Evolutionary conservation across 352 stramenopile genomes (phyloP).

Genomic region (Globisporangium spinosum): DNA sequence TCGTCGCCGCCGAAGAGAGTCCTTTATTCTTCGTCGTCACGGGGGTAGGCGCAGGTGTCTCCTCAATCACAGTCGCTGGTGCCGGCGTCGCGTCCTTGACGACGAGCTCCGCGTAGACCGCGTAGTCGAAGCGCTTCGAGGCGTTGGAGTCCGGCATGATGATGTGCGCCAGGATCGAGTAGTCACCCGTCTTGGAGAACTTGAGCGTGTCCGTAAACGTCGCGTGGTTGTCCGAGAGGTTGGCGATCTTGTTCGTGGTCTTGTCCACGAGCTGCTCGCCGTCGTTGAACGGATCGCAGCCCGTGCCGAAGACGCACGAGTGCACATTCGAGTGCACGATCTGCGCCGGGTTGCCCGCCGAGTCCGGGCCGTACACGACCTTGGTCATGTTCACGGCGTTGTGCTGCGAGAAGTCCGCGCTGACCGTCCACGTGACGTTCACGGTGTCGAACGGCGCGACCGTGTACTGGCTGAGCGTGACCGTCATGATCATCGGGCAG

Average conservation of each 20-base stretch:
- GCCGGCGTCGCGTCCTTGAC: slow-evolving; percentile 25
- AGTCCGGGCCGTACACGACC: slow-evolving; percentile 35
- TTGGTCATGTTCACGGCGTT: slow-evolving; percentile 52
- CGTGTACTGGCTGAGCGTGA: slow-evolving; percentile 26
- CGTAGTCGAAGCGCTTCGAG: slow-evolving; percentile 46
- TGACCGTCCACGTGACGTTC: slow-evolving; percentile 47
- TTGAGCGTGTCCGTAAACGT: slow-evolving; percentile 33
- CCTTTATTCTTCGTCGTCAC: slow-evolving; percentile 11
- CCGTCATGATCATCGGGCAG: slow-evolving; percentile 44
- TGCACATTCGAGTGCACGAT: slow-evolving; percentile 70
- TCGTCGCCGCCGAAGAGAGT: slow-evolving; percentile 40
- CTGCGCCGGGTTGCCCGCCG: slow-evolving; percentile 34
- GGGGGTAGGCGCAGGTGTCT: background rate
- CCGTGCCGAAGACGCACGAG: slow-evolving; percentile 45
- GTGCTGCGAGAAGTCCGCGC: slow-evolving; percentile 34
- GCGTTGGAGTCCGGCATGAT: slow-evolving; percentile 50
- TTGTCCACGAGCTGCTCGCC: slow-evolving; percentile 48
- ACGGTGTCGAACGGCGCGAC: slow-evolving; percentile 34
- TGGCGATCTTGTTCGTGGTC: slow-evolving; percentile 49
- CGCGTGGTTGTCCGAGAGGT: slow-evolving; percentile 48
- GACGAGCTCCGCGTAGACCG: slow-evolving; percentile 40
- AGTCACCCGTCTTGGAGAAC: slow-evolving; percentile 33
- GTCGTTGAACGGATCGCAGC: slow-evolving; percentile 54
- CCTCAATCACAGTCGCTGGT: slow-evolving; percentile 5
- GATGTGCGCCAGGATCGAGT: slow-evolving; percentile 56